Evolutionary conservation across 1,284 basidiomycete species (phyloP).

Genomic region (Pholiota adiposa): DNA sequence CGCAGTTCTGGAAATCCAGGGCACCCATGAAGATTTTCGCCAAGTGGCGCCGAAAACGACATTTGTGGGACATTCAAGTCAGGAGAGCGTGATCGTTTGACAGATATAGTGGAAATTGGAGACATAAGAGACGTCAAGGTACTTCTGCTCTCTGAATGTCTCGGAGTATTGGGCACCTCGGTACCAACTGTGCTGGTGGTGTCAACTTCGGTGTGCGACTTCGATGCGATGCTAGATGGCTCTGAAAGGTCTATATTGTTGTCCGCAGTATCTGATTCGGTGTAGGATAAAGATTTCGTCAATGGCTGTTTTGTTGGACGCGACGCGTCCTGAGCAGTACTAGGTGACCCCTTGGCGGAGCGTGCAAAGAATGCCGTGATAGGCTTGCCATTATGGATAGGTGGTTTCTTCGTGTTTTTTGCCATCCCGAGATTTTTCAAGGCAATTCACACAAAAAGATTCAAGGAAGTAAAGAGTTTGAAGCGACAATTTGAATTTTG

Average conservation of each 20-base stretch:
- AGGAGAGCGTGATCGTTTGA: constrained; percentile 27
- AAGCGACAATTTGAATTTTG: no score
- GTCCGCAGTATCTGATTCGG: not conserved
- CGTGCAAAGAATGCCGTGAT: constrained; percentile 43
- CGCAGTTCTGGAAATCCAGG: constrained; percentile 26
- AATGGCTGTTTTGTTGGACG: constrained; percentile 10
- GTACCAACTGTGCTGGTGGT: not conserved
- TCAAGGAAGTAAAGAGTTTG: not conserved
- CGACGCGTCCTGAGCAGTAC: constrained; percentile 18
- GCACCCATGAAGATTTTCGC: not conserved
- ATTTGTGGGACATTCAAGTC: constrained; percentile 17
- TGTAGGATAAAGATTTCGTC: not conserved
- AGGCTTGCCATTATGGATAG: constrained; percentile 28
- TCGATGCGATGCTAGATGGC: not conserved
- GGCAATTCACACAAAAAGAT: no score
- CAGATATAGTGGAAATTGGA: constrained; percentile 6
- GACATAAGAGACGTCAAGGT: not conserved
- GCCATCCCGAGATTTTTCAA: constrained; percentile 27
- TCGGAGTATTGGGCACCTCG: not conserved
- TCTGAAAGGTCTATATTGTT: not conserved
- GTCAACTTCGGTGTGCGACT: not conserved
- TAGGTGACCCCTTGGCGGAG: constrained; percentile 13
- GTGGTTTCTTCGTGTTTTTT: constrained; percentile 33
- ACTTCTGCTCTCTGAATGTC: constrained; percentile 10
- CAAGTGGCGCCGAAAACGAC: not conserved